A percentile compares a stretch with the other conserved stretches of the same genome.
phyloP scores from a whole-genome alignment of 257 asterid species.

The Scutellaria galericulata region DNA sequence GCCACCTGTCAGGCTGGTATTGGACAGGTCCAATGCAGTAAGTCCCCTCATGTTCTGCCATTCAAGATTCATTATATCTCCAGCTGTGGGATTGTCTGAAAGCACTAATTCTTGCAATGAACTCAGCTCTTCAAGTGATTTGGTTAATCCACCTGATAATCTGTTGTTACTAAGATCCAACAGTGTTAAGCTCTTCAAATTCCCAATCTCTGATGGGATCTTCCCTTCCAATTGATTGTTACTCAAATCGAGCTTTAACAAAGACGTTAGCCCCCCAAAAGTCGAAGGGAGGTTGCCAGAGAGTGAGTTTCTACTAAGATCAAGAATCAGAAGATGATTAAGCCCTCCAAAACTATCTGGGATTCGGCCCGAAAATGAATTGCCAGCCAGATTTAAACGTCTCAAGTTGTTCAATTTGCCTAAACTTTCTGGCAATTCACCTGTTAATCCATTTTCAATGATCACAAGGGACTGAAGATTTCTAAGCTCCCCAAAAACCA shows the following conservation, averaged over 20 bases:
- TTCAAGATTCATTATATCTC: constrained; percentile 53
- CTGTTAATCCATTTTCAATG: constrained; percentile 64
- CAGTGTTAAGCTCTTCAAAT: constrained; percentile 63
- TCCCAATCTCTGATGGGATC: constrained; percentile 56
- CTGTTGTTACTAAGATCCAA: constrained; percentile 75
- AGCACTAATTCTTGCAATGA: constrained; percentile 74
- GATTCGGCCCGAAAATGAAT: constrained; percentile 52
- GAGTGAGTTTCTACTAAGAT: constrained; percentile 68
- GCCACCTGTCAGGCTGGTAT: constrained; percentile 70
- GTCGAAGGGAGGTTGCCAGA: constrained; percentile 61
- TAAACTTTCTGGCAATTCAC: constrained; percentile 59
- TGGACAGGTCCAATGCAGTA: constrained; percentile 70
- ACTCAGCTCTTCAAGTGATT: constrained; percentile 61
- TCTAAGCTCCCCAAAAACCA: constrained; percentile 53
- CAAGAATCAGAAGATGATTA: constrained; percentile 66
- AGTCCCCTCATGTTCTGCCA: constrained; percentile 59
- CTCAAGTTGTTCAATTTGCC: constrained; percentile 60
- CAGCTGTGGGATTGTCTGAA: constrained; percentile 78
- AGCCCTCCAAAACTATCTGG: constrained; percentile 66
- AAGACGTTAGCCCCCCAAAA: constrained; percentile 60
- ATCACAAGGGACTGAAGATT: constrained; percentile 80
- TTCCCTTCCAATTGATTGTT: constrained; percentile 57
- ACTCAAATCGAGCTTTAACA: constrained; percentile 83
- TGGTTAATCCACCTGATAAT: constrained; percentile 63
- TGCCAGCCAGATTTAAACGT: constrained; percentile 66